Evolutionary conservation across 2,329 filamentous ascomycete genomes (phyloP).

Genomic region (Herpotrichia juniperi): DNA sequence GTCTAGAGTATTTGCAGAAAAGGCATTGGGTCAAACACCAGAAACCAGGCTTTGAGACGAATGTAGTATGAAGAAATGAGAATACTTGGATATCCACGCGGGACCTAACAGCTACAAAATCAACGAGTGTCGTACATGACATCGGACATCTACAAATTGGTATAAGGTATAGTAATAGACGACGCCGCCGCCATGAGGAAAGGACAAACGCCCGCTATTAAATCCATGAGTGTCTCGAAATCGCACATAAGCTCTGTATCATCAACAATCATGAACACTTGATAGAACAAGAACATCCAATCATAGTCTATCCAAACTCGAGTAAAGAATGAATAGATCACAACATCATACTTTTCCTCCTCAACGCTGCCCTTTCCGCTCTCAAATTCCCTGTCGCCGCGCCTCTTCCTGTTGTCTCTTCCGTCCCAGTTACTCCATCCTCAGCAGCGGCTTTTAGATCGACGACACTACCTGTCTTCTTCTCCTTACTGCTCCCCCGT

Average conservation of each 20-base stretch:
- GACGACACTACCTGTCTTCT: constrained; percentile 16
- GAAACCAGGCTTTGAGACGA: neutral
- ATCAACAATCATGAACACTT: neutral
- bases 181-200: constrained; percentile 2
- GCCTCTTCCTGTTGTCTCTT: constrained; percentile 6
- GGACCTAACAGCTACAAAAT: neutral
- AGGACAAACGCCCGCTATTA: neutral
- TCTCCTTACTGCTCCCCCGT: constrained; percentile 28
- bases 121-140: neutral
- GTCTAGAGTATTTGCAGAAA: no score
- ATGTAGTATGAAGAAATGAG: neutral
- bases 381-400: constrained; percentile 27
- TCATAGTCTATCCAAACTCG: no score
- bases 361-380: constrained; percentile 45
- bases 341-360: constrained; percentile 52
- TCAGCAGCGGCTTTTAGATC: constrained; percentile 17
- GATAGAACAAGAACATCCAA: neutral
- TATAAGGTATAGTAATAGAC: neutral
- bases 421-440: constrained; percentile 3
- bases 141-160: constrained; percentile 1
- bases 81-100: neutral
- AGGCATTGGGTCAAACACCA: no score
- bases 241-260: neutral
- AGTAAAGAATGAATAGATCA: no score
- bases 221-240: neutral